Base-by-base conservation (phyloP, 2,329 filamentous ascomycete genomes). In the Colletotrichum orbiculare region DNA sequence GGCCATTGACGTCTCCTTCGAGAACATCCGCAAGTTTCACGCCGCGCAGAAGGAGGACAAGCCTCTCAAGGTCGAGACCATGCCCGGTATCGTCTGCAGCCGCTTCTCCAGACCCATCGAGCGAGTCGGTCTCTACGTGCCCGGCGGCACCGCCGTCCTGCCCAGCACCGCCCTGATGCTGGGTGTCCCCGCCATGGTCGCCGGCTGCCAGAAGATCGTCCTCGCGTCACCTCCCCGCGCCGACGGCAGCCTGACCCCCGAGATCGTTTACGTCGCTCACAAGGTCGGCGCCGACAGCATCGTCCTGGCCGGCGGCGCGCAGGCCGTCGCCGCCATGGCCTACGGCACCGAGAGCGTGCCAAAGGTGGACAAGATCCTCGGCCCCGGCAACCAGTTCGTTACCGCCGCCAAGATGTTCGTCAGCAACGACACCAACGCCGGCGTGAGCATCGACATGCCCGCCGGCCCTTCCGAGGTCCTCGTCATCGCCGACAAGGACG, bases 331-430 rank as follows among this genome's bases (percentile, higher is more conserved):
- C 17, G 96, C 96, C 52, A 91, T 99, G 90, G 96, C 96, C 2
- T 99, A 99, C 79, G 96, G 96, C 52, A 99, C 96, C 0, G 91
- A 97, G 79, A 95, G 90, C 71, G 89, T 99, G 54, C 92, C 85
- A 77, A 99, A 99, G 82, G 96, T 99, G 8, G 96, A 99, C 84
- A 99, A 99, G 87, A 97, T 99, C 71, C 88, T 98, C 11, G 96
- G 96, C 0, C 96, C 96, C 3, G 96, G 96, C 41, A 99, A 99
- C 80, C 96, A 98, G 78, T 99, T 98, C 75, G 96, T 99, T 45
- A 99, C 96, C 0, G 96, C 96, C 1, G 96, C 93, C 56, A 99
- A 99, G 87, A 99, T 99, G 96, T 86, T 94, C 72, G 96, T 99
- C 47, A 93, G 91, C 78, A 99, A 99, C 78, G 96, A 99, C 76